Evolutionary conservation across 1,284 basidiomycete species (phyloP).

Genomic region (Fomitopsis schrenkii): DNA sequence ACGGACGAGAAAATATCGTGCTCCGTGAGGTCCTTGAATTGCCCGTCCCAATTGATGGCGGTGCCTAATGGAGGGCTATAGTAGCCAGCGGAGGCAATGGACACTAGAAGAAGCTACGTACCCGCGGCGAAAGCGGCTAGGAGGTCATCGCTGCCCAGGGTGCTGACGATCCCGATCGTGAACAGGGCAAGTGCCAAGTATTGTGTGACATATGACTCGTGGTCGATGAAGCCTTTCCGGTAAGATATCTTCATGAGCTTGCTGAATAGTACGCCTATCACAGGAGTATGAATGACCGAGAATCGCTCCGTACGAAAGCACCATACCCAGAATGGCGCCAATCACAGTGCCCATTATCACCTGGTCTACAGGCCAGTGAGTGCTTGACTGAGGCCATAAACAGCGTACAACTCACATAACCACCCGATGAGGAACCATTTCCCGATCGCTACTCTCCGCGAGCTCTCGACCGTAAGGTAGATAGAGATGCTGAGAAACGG

Average conservation of each 20-base stretch:
- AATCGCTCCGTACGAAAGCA: not conserved
- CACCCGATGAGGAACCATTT: slow-evolving; percentile 83
- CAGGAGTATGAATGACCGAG: not conserved
- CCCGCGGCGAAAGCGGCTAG: slow-evolving; percentile 93
- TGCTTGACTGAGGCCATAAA: not conserved
- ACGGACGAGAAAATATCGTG: slow-evolving; percentile 86
- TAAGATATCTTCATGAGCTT: slow-evolving; percentile 83
- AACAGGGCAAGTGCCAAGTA: slow-evolving; percentile 84
- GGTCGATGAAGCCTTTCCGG: slow-evolving; percentile 75
- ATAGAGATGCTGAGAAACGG: slow-evolving; percentile 88
- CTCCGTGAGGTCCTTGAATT: slow-evolving; percentile 85
- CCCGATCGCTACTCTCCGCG: slow-evolving; percentile 60
- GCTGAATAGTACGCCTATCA: slow-evolving; percentile 64
- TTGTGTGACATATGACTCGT: slow-evolving; percentile 89
- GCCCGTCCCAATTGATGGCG: slow-evolving; percentile 93
- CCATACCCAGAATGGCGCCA: slow-evolving; percentile 69
- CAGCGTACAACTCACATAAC: slow-evolving; percentile 48
- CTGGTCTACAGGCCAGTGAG: slow-evolving; percentile 57
- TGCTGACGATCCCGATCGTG: slow-evolving; percentile 73
- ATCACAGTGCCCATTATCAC: slow-evolving; percentile 79
- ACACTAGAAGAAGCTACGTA: slow-evolving; percentile 15
- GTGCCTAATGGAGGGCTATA: slow-evolving; percentile 40
- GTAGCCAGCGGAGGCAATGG: too few relatives aligned
- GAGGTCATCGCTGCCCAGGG: slow-evolving; percentile 83
- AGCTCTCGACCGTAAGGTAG: slow-evolving; percentile 76